Conservation (phyloP, 768 basidiomycete genomes). For the Pleurotus pulmonarius region DNA sequence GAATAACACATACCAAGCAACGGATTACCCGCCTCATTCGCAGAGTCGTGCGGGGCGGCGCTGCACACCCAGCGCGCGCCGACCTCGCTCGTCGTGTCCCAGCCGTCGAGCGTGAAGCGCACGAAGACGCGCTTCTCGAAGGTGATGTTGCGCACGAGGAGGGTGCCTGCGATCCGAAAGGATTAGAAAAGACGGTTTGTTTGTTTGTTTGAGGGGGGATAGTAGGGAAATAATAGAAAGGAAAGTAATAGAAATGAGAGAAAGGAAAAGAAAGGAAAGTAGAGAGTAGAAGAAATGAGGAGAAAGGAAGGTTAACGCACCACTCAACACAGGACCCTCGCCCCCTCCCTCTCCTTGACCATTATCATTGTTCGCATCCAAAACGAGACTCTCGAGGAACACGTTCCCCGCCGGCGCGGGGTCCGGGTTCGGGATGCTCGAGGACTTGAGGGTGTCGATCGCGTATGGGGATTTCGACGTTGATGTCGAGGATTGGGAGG, state of each 20-base stretch:
- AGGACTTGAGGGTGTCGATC: not conserved
- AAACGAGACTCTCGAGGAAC: conserved; percentile 23
- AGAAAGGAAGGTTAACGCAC: conserved; percentile 9
- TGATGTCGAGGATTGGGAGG: too few species aligned
- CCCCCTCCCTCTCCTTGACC: not conserved
- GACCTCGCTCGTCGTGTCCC: conserved; percentile 92
- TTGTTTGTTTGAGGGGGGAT: too few species aligned
- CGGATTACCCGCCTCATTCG: not conserved
- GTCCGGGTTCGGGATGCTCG: conserved; percentile 27
- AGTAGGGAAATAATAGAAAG: too few species aligned
- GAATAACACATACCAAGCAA: not conserved
- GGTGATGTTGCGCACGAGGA: conserved; percentile 81
- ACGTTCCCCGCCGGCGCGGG: conserved; percentile 23
- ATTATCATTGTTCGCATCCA: not conserved
- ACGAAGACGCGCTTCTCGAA: conserved; percentile 85
- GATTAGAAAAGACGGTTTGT: conserved; percentile 30
- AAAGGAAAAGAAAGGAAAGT: conserved; percentile 11
- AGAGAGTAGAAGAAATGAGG: conserved; percentile 27
- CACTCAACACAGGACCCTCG: not conserved
- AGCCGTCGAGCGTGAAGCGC: conserved; percentile 89
- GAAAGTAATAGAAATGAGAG: conserved; percentile 17
- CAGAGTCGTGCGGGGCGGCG: too few species aligned
- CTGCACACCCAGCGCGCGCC: conserved; percentile 36
- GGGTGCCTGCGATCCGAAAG: conserved; percentile 42
- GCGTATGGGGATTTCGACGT: not conserved